Evolutionary conservation across 768 basidiomycete genomes (phyloP).

Genomic region (Mycena metata): DNA sequence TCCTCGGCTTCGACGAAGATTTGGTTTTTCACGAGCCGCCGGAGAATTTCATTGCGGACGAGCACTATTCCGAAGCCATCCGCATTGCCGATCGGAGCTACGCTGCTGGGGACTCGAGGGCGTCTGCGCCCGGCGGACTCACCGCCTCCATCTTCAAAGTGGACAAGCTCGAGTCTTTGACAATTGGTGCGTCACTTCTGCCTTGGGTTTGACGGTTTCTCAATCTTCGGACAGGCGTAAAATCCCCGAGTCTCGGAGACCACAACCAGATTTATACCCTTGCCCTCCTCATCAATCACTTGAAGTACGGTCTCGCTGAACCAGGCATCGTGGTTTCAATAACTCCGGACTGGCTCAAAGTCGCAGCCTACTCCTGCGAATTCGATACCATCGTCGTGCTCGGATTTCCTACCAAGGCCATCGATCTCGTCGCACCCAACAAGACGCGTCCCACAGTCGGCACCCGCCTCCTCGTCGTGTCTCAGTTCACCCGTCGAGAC

Average conservation of each 20-base stretch:
- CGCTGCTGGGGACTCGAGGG: conserved; percentile 29
- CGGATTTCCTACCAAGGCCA: conserved; percentile 34
- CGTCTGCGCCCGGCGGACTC: conserved; percentile 33
- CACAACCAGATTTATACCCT: conserved; percentile 39
- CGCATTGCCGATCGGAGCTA: conserved; percentile 32
- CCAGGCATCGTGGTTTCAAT: conserved; percentile 34
- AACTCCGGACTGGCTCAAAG: conserved; percentile 38
- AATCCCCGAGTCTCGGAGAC: conserved; percentile 24
- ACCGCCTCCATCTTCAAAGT: conserved; percentile 37
- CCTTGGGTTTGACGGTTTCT: not conserved
- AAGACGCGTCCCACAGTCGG: conserved; percentile 30
- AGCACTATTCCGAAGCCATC: conserved; percentile 35
- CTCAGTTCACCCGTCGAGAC: conserved; percentile 34
- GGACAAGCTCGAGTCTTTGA: conserved; percentile 32
- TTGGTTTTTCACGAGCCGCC: conserved; percentile 27
- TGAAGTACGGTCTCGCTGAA: conserved; percentile 37
- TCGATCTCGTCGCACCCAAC: conserved; percentile 32
- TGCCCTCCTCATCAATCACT: conserved; percentile 37
- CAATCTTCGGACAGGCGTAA: conserved; percentile 16
- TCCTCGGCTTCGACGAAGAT: conserved; percentile 33
- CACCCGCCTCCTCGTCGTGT: conserved; percentile 35
- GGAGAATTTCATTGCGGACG: conserved; percentile 28
- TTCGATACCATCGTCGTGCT: conserved; percentile 37
- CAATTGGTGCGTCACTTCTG: conserved; percentile 22
- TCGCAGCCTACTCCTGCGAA: conserved; percentile 36